phyloP scores from a whole-genome alignment of 1,139 yeast genomes.

The Scheffersomyces titani region DNA sequence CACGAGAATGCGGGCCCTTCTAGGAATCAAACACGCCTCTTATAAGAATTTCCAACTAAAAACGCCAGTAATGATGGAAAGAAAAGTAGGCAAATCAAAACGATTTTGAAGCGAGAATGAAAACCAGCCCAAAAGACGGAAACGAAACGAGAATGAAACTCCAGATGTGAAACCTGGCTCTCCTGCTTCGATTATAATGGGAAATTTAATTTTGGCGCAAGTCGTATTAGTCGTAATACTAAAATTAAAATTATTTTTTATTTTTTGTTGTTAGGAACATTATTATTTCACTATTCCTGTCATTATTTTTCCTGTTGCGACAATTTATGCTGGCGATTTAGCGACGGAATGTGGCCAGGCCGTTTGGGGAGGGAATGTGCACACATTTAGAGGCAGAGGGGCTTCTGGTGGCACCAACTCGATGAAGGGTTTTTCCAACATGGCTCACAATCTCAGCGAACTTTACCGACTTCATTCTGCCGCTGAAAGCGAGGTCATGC shows the following conservation, averaged over 20 bases:
- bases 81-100: neutral
- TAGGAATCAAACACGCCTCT: neutral
- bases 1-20: neutral
- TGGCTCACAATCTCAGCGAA: neutral
- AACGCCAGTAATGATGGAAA: neutral
- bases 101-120: neutral
- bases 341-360: neutral
- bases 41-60: neutral
- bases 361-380: neutral
- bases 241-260: too few relatives aligned
- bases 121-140: neutral
- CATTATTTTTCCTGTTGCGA: neutral
- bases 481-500: neutral
- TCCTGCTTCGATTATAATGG: neutral
- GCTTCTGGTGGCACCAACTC: neutral
- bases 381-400: neutral
- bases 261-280: neutral
- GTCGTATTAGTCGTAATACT: neutral
- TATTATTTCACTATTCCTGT: neutral
- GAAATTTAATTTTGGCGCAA: neutral
- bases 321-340: neutral
- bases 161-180: neutral
- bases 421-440: neutral
- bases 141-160: neutral
- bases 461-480: too few relatives aligned